Evolutionary conservation across 257 asterid genomes (phyloP).

Genomic region (Capsicum baccatum): DNA sequence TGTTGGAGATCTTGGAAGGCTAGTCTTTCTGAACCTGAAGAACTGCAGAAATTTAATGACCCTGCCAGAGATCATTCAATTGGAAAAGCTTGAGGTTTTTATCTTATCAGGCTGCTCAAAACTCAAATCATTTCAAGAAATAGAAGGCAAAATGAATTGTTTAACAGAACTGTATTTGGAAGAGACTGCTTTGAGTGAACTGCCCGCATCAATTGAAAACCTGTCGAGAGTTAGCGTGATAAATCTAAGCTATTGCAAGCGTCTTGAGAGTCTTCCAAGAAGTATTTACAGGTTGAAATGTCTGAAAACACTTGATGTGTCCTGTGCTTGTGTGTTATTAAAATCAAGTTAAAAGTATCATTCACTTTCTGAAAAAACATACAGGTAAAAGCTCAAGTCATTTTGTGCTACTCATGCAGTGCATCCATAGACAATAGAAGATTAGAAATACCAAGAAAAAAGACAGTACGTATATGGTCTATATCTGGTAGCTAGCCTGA

Average conservation of each 20-base stretch:
- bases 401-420: too few species aligned
- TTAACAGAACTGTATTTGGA: not conserved
- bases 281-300: not conserved
- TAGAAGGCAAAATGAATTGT: not conserved
- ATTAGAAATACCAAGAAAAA: too few species aligned
- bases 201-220: not conserved
- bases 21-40: constrained; percentile 27
- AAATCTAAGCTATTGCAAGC: constrained; percentile 25
- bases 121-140: constrained; percentile 26
- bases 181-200: constrained; percentile 19
- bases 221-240: constrained; percentile 2
- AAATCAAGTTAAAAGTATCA: not conserved
- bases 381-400: too few species aligned
- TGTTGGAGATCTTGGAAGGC: constrained; percentile 27
- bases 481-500: too few species aligned
- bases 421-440: too few species aligned
- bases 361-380: too few species aligned
- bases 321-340: not conserved
- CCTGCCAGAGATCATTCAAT: constrained; percentile 19
- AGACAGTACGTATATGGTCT: too few species aligned
- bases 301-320: constrained; percentile 12
- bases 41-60: constrained; percentile 27
- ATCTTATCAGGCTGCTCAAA: constrained; percentile 31
- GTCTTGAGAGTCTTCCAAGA: constrained; percentile 12
- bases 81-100: constrained; percentile 14